A percentile compares a stretch with the other conserved stretches of the same genome.
Evolutionary conservation across 768 basidiomycete genomes (phyloP).

Genomic region (Phylloporus sp.): DNA sequence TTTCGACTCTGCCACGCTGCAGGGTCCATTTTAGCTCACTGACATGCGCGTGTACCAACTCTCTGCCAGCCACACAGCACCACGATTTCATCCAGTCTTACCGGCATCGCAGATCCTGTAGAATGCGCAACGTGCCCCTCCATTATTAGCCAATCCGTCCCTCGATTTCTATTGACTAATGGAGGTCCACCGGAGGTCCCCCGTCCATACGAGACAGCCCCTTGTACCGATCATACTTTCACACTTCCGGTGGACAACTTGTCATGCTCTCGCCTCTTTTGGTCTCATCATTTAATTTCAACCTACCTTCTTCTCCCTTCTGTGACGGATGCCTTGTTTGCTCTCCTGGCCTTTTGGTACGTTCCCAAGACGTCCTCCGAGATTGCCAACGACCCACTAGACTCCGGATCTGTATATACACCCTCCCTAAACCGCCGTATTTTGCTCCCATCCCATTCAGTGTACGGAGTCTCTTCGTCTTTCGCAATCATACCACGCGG

Average conservation of each 20-base stretch:
- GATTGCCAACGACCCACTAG: conserved; percentile 29
- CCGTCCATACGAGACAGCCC: conserved; percentile 20
- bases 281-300: conserved; percentile 31
- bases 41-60: conserved; percentile 16
- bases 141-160: conserved; percentile 19
- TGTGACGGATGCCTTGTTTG: conserved; percentile 29
- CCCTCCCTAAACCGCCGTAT: conserved; percentile 11
- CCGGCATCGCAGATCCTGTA: conserved; percentile 25
- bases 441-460: conserved; percentile 18
- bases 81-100: conserved; percentile 12
- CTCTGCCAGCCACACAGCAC: conserved; percentile 16
- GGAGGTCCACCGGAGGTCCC: conserved; percentile 21
- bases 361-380: conserved; percentile 25
- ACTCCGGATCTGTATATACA: conserved; percentile 30
- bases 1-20: conserved; percentile 21
- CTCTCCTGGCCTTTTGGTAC: conserved; percentile 22
- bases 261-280: conserved; percentile 26
- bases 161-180: conserved; percentile 10
- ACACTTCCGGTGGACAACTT: conserved; percentile 25
- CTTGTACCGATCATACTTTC: conserved; percentile 20
- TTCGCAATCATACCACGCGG: conserved; percentile 24
- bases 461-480: conserved; percentile 14
- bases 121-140: conserved; percentile 15
- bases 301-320: conserved; percentile 24
- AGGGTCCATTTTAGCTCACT: conserved; percentile 28